A percentile compares a stretch with the other conserved stretches of the same genome.
Evolutionary conservation across 495 filamentous ascomycete genomes (phyloP).

Genomic region (Penicillium waksmanii): DNA sequence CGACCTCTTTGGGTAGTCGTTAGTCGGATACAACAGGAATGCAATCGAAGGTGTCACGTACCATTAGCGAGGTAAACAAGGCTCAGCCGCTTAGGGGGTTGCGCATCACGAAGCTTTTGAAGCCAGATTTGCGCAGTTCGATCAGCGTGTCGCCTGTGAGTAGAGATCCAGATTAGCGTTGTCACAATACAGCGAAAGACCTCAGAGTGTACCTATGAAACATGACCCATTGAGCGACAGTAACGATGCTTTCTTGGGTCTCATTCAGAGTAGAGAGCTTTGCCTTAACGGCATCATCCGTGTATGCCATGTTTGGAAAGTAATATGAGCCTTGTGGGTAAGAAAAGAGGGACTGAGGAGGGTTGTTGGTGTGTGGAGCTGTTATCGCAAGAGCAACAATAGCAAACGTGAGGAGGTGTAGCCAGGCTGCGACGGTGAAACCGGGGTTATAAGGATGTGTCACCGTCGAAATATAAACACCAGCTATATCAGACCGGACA

Average conservation of each 20-base stretch:
- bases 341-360: neutral
- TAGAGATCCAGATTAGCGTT: constrained; percentile 26
- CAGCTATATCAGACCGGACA: neutral
- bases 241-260: constrained; percentile 93
- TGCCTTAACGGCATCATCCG: constrained; percentile 87
- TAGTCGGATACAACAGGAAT: constrained; percentile 16
- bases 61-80: constrained; percentile 96
- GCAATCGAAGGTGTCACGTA: constrained; percentile 37
- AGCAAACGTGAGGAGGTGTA: too few relatives aligned
- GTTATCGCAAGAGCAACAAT: neutral
- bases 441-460: too few relatives aligned
- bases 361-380: neutral
- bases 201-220: constrained; percentile 79
- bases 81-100: constrained; percentile 81
- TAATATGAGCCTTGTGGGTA: neutral
- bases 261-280: constrained; percentile 96
- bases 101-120: constrained; percentile 81
- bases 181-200: constrained; percentile 8
- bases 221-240: constrained; percentile 98
- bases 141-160: constrained; percentile 79
- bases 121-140: constrained; percentile 88
- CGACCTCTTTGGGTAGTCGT: constrained; percentile 68
- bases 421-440: too few relatives aligned
- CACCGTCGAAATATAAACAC: too few relatives aligned
- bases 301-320: constrained; percentile 74